These are phyloP conservation scores for Entoloma clypeatum DNA, from an alignment of 1,284 basidiomycete genomes.

Conservation along the genomic window DNA sequence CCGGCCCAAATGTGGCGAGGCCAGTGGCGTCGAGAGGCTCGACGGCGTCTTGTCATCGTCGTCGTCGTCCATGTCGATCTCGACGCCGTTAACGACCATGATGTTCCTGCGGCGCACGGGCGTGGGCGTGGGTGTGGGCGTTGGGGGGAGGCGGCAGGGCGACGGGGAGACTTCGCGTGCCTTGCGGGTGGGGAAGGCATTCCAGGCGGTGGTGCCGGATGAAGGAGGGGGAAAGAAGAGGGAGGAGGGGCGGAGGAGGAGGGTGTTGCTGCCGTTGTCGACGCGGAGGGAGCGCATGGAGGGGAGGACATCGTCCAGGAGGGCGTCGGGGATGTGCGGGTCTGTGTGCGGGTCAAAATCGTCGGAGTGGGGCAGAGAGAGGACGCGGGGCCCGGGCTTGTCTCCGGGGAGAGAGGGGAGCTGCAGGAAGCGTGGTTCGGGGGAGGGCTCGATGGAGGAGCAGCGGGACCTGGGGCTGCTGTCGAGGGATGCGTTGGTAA, in stretches of 20 bases:
- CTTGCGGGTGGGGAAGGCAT: constrained; percentile 10
- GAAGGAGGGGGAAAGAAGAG: neutral
- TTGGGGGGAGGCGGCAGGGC: constrained; percentile 8
- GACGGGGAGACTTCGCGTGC: constrained; percentile 7
- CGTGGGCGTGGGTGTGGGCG: constrained; percentile 3
- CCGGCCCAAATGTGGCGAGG: neutral
- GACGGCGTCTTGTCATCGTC: constrained; percentile 16
- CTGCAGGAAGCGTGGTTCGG: constrained; percentile 26
- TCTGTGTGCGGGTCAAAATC: constrained; percentile 1
- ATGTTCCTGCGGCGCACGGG: constrained; percentile 19
- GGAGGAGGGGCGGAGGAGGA: neutral
- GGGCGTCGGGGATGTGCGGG: neutral
- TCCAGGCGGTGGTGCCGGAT: constrained; percentile 8
- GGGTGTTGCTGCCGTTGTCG: neutral
- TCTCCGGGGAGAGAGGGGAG: constrained; percentile 15
- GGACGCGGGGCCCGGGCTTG: neutral
- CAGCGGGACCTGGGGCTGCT: constrained; percentile 35
- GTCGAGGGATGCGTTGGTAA: constrained; percentile 36
- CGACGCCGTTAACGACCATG: constrained; percentile 29
- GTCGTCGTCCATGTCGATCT: constrained; percentile 27
- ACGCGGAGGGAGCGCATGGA: neutral
- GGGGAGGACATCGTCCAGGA: neutral
- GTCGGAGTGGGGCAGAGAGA: constrained; percentile 1
- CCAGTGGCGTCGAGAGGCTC: constrained; percentile 3
- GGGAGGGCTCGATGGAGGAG: constrained; percentile 32